Conservation (phyloP, 2,329 filamentous ascomycete species). For the Pseudogymnoascus sp. region DNA sequence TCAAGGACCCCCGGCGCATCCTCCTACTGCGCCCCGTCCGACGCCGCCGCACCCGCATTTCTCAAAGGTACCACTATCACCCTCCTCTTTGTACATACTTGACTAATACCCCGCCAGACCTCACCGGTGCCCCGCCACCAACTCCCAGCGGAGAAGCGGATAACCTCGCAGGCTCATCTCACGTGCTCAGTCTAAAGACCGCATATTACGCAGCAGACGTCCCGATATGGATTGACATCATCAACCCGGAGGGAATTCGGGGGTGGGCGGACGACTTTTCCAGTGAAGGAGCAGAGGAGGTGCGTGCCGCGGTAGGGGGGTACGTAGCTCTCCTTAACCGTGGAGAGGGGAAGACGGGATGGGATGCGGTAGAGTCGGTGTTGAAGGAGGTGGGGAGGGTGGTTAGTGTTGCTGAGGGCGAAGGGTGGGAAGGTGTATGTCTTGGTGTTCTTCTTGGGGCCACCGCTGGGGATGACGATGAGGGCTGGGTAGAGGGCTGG, state of each 20-base stretch:
- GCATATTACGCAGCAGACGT: slow-evolving; percentile 55
- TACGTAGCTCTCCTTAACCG: slow-evolving; percentile 49
- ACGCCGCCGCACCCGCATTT: slow-evolving; percentile 43
- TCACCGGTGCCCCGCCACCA: slow-evolving; percentile 43
- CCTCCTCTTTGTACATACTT: background rate
- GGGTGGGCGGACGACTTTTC: slow-evolving; percentile 54
- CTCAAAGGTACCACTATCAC: slow-evolving; percentile 49
- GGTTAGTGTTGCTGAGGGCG: slow-evolving; percentile 40
- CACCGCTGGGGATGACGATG: slow-evolving; percentile 57
- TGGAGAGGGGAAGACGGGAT: slow-evolving; percentile 25
- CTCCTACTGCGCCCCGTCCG: slow-evolving; percentile 42
- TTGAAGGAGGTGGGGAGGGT: slow-evolving; percentile 49
- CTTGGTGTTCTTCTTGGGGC: slow-evolving; percentile 51
- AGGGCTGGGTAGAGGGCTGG: slow-evolving; percentile 45
- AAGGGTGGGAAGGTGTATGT: slow-evolving; percentile 58
- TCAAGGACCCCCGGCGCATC: slow-evolving; percentile 49
- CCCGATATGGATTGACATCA: slow-evolving; percentile 58
- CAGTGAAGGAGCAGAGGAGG: slow-evolving; percentile 54
- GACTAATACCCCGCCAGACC: slow-evolving; percentile 34
- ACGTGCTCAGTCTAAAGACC: slow-evolving; percentile 49
- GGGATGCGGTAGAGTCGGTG: slow-evolving; percentile 33
- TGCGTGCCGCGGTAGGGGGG: slow-evolving; percentile 54
- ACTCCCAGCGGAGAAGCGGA: slow-evolving; percentile 30
- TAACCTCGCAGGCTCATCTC: slow-evolving; percentile 53
- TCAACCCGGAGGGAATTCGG: slow-evolving; percentile 11